Conservation (phyloP, 352 stramenopile genomes). For the Nothophytophthora sp. region DNA sequence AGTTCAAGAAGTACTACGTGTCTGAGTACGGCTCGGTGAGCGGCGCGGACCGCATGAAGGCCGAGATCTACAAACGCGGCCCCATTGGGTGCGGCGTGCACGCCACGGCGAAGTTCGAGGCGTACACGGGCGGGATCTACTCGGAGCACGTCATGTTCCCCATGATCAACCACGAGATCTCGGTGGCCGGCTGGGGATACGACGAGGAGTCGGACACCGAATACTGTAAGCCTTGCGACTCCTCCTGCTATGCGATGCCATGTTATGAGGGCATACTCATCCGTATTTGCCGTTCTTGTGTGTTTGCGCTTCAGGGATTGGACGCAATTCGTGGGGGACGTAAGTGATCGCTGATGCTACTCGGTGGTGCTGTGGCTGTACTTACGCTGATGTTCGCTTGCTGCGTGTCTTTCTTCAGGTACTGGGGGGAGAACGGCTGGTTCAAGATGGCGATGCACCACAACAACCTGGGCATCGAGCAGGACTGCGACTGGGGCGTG, state of each 20-base stretch:
- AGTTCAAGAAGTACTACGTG: constrained; percentile 90
- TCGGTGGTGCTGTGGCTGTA: constrained; percentile 1
- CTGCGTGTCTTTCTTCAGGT: constrained; percentile 23
- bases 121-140: constrained; percentile 83
- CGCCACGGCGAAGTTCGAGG: constrained; percentile 84
- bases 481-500: constrained; percentile 89
- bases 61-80: constrained; percentile 91
- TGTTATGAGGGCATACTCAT: background rate
- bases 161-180: constrained; percentile 91
- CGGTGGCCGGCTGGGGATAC: constrained; percentile 86
- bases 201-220: constrained; percentile 86
- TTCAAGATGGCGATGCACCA: constrained; percentile 91
- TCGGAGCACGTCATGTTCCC: constrained; percentile 82
- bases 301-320: constrained; percentile 60
- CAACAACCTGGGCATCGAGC: constrained; percentile 90
- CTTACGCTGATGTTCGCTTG: background rate
- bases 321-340: constrained; percentile 91
- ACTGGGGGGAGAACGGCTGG: constrained; percentile 94
- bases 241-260: background rate
- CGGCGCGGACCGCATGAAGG: constrained; percentile 89
- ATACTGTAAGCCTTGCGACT: constrained; percentile 68
- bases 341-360: too few species aligned
- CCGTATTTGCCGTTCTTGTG: constrained; percentile 4
- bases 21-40: constrained; percentile 89
- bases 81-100: constrained; percentile 90